Conservation (phyloP, 768 basidiomycete genomes). For the Rhizopogon vesiculosus region DNA sequence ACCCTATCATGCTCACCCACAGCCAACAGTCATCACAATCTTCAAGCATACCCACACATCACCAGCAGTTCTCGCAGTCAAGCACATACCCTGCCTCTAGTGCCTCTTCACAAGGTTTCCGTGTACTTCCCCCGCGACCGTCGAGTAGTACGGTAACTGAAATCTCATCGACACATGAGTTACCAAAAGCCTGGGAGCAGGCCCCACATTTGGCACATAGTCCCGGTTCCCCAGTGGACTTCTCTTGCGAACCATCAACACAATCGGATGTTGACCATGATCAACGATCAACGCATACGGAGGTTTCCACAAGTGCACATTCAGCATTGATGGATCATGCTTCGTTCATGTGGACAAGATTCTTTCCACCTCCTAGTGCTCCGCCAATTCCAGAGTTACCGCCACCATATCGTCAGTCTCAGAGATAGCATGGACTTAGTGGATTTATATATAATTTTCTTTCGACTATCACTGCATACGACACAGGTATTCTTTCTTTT, state of each 20-base stretch:
- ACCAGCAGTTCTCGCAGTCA: neutral
- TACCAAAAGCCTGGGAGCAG: neutral
- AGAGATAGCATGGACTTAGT: conserved; percentile 6
- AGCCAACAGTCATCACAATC: conserved; percentile 3
- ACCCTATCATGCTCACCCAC: conserved; percentile 10
- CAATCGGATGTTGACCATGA: conserved; percentile 12
- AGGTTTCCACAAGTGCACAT: conserved; percentile 24
- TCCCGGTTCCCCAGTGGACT: conserved; percentile 1
- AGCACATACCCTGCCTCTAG: conserved; percentile 6
- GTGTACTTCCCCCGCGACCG: conserved; percentile 28
- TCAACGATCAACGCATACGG: conserved; percentile 12
- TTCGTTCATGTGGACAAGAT: conserved; percentile 15
- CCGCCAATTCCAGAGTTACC: conserved; percentile 4
- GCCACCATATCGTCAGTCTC: conserved; percentile 5
- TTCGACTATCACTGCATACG: neutral
- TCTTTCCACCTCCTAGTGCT: conserved; percentile 6
- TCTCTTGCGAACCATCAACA: neutral
- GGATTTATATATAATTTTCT: neutral
- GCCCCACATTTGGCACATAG: neutral
- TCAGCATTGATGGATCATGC: conserved; percentile 26
- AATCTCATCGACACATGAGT: neutral
- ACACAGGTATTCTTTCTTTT: neutral
- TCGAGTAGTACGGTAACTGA: neutral
- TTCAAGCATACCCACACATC: neutral
- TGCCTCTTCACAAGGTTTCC: conserved; percentile 14